Percentiles rank a stretch among this genome's conserved stretches.
These are phyloP conservation scores for Ambrosia artemisiifolia DNA, from an alignment of 129 eudicot genomes.

Conservation along the genomic window DNA sequence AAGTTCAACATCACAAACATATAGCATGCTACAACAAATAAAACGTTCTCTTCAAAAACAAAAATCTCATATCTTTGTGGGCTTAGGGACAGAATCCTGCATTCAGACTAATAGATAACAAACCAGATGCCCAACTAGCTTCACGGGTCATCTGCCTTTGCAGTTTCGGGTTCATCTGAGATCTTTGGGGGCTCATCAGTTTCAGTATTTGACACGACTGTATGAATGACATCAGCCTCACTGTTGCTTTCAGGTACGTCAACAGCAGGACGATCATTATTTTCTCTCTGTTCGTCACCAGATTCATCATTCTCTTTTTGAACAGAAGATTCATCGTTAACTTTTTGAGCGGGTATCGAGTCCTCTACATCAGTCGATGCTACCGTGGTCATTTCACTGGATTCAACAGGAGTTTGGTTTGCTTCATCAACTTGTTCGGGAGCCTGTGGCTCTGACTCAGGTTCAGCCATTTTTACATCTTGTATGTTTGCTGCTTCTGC, in stretches of 20 bases:
- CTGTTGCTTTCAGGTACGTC: constrained; percentile 20
- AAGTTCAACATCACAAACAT: constrained; percentile 8
- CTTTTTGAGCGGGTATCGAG: neutral
- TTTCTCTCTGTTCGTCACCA: neutral
- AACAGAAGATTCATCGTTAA: no score
- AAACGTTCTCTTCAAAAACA: constrained; percentile 20
- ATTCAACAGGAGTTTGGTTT: constrained; percentile 17
- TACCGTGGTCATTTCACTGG: constrained; percentile 13
- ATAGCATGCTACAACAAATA: constrained; percentile 12
- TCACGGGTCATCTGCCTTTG: constrained; percentile 4
- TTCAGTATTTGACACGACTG: constrained; percentile 19
- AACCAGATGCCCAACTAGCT: neutral
- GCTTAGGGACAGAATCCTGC: constrained; percentile 5
- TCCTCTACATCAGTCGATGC: neutral
- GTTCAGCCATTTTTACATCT: constrained; percentile 17
- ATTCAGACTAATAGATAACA: constrained; percentile 8
- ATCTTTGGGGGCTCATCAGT: constrained; percentile 8
- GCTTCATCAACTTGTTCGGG: constrained; percentile 19
- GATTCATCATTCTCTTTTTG: neutral
- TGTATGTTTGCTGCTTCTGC: constrained; percentile 23
- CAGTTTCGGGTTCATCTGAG: constrained; percentile 4
- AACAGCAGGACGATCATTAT: neutral
- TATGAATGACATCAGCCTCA: constrained; percentile 3
- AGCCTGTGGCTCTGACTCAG: constrained; percentile 12
- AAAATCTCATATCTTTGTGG: neutral